phyloP scores from a whole-genome alignment of 2,329 filamentous ascomycete genomes.

The Myriosclerotinia curreyana region DNA sequence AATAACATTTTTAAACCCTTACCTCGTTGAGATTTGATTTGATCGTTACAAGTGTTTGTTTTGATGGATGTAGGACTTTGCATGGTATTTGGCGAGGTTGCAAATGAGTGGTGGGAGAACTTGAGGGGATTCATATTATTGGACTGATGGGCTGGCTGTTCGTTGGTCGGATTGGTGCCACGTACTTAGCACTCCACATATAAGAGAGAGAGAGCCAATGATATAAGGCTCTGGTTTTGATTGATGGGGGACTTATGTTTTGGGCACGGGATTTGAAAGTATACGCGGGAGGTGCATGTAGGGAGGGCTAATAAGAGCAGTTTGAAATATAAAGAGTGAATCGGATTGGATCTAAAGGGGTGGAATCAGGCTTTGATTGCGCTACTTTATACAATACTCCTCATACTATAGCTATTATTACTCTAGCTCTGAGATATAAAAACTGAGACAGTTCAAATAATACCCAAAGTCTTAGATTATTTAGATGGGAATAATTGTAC shows the following conservation, averaged over 20 bases:
- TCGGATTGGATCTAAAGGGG: not conserved
- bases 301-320: not conserved
- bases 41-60: not conserved
- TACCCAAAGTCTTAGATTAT: too few species aligned
- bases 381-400: too few species aligned
- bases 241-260: not conserved
- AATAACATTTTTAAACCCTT: not conserved
- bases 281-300: not conserved
- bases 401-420: too few species aligned
- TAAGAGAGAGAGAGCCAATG: not conserved
- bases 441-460: not conserved
- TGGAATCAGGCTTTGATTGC: not conserved
- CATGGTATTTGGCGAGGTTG: not conserved
- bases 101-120: not conserved
- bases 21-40: not conserved
- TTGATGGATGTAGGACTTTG: not conserved
- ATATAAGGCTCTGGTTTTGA: not conserved
- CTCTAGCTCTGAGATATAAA: too few species aligned
- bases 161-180: constrained; percentile 1
- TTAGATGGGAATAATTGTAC: too few species aligned
- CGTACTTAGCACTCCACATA: not conserved
- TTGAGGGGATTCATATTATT: not conserved
- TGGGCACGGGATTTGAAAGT: not conserved
- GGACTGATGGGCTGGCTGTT: not conserved
- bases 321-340: not conserved